Percentiles rank a stretch among this genome's conserved stretches.
Conservation (phyloP, 2,329 filamentous ascomycete genomes). For the Mycosphaerelloides madeirae region DNA sequence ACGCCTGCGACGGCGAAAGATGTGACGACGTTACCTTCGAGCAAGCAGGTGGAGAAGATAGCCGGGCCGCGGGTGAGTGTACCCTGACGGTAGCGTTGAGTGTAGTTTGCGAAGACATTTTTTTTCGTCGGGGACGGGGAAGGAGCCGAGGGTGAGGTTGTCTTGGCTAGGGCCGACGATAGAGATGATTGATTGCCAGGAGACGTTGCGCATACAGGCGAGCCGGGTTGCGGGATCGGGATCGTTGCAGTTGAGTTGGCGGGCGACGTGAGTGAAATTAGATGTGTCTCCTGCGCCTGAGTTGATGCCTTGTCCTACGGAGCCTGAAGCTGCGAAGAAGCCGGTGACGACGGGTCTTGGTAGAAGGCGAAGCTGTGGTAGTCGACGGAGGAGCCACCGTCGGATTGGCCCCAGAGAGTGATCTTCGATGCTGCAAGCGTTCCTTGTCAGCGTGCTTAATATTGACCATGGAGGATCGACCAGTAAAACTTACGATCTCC, state of each 20-base stretch:
- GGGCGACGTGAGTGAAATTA: slow-evolving; percentile 38
- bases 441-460: not conserved
- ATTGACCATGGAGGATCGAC: too few relatives aligned
- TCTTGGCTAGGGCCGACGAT: not conserved
- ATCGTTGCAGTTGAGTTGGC: slow-evolving; percentile 32
- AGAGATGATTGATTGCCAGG: not conserved
- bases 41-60: slow-evolving; percentile 32
- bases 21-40: slow-evolving; percentile 22
- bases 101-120: slow-evolving; percentile 18
- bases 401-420: slow-evolving; percentile 37
- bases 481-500: slow-evolving; percentile 32
- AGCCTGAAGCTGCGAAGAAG: slow-evolving; percentile 18
- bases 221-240: not conserved
- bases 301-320: slow-evolving; percentile 19
- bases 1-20: not conserved
- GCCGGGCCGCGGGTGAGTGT: slow-evolving; percentile 29
- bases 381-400: slow-evolving; percentile 21
- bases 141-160: not conserved
- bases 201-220: not conserved
- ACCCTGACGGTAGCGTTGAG: slow-evolving; percentile 27
- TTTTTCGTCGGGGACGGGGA: not conserved
- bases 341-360: slow-evolving; percentile 36
- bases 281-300: slow-evolving; percentile 14
- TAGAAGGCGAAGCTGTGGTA: slow-evolving; percentile 31
- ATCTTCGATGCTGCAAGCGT: slow-evolving; percentile 21